Conservation (phyloP, 768 basidiomycete species). For the Boletus fagicola region DNA sequence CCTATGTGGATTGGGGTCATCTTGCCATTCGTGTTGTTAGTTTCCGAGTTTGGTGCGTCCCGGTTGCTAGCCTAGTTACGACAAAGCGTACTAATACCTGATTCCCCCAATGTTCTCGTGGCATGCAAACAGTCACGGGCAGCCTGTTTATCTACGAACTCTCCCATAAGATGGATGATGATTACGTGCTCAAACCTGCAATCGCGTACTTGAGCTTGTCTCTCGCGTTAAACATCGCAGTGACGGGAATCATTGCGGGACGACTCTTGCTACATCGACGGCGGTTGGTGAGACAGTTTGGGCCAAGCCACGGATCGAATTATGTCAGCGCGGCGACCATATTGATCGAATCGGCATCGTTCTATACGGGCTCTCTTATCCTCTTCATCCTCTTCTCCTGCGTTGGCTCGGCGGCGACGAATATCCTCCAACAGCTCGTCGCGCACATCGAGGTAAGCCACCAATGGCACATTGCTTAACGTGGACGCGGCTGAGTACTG, state of each 20-base stretch:
- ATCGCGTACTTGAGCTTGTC: conserved; percentile 13
- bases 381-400: conserved; percentile 13
- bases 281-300: conserved; percentile 11
- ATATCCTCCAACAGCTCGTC: conserved; percentile 15
- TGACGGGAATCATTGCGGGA: conserved; percentile 18
- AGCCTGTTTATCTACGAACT: conserved; percentile 5
- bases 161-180: neutral
- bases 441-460: conserved; percentile 21
- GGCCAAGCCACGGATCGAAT: conserved; percentile 11
- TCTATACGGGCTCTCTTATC: conserved; percentile 16
- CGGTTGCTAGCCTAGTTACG: neutral
- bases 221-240: conserved; percentile 13
- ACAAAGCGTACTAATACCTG: neutral
- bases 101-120: neutral
- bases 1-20: conserved; percentile 10
- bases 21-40: conserved; percentile 6
- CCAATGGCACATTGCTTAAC: neutral
- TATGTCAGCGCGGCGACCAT: conserved; percentile 12
- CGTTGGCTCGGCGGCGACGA: neutral
- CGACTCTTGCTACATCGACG: conserved; percentile 17
- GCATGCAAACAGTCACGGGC: conserved; percentile 4
- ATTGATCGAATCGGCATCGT: conserved; percentile 21
- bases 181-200: neutral
- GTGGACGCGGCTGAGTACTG: neutral
- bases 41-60: conserved; percentile 14